Percentiles rank a stretch among this genome's conserved stretches.
phyloP scores from a whole-genome alignment of 2,329 filamentous ascomycete species.

The Ophiostoma himal-ulmi region DNA sequence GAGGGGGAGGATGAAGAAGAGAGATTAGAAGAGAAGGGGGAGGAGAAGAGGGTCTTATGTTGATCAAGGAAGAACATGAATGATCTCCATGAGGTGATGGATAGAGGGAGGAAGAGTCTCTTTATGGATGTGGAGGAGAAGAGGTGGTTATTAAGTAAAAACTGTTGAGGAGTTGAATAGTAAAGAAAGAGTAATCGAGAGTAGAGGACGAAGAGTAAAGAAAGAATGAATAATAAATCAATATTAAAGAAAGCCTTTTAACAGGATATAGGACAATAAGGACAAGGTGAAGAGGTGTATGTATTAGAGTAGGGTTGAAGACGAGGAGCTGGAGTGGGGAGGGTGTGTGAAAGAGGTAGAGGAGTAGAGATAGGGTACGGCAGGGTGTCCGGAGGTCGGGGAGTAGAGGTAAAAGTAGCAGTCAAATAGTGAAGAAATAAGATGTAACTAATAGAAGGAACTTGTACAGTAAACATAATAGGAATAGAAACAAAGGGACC shows the following conservation, averaged over 20 bases:
- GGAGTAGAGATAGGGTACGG: background rate
- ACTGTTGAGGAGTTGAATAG: background rate
- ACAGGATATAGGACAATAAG: background rate
- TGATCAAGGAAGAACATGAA: conserved; percentile 13
- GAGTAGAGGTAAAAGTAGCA: background rate
- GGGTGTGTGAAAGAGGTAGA: conserved; percentile 3
- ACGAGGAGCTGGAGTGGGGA: conserved; percentile 10
- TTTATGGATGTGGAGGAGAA: conserved; percentile 5
- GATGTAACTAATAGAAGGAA: background rate
- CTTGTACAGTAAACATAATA: background rate
- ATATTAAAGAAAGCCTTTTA: background rate
- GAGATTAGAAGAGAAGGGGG: background rate
- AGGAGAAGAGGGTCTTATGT: conserved; percentile 16
- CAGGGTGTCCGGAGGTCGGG: background rate
- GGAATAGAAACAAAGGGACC: background rate
- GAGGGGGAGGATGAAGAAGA: background rate
- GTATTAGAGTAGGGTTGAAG: conserved; percentile 7
- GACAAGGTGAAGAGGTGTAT: conserved; percentile 15
- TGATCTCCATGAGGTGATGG: conserved; percentile 21
- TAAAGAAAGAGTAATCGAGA: background rate
- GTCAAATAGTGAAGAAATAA: background rate
- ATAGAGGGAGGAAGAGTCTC: background rate
- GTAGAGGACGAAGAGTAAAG: background rate
- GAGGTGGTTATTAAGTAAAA: background rate
- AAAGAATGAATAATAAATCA: conserved; percentile 6